phyloP scores from a whole-genome alignment of 306 rosid genomes.

The Delonix regia region DNA sequence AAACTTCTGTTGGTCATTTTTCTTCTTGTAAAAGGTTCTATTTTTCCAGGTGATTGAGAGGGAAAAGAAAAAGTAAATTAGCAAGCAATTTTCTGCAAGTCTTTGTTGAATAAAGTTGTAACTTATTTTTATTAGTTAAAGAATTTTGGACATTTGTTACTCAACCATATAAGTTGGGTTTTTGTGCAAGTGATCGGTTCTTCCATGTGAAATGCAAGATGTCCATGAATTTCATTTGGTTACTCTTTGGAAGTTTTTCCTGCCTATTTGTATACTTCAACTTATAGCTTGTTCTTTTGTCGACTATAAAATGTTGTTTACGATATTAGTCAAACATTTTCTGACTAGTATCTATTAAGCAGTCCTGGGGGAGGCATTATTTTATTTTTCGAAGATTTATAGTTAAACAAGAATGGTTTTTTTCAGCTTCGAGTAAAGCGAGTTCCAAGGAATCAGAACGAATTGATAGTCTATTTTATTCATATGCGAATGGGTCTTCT shows the following conservation, averaged over 20 bases:
- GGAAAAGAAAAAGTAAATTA: background rate
- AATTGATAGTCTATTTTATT: constrained; percentile 68
- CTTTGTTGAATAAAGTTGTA: too few relatives aligned
- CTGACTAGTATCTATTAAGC: background rate
- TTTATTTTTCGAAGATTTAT: background rate
- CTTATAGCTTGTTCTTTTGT: background rate
- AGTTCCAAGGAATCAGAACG: constrained; percentile 83
- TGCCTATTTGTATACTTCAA: constrained; percentile 19
- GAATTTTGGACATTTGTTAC: background rate
- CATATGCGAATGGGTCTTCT: constrained; percentile 79
- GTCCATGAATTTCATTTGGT: background rate
- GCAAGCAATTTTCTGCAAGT: background rate
- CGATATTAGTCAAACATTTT: constrained; percentile 22
- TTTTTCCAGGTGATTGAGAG: background rate
- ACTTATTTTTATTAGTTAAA: background rate
- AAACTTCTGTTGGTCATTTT: background rate
- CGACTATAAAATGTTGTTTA: background rate
- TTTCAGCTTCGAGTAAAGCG: constrained; percentile 89
- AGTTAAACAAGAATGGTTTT: constrained; percentile 10
- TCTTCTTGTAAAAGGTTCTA: background rate
- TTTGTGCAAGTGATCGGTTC: background rate
- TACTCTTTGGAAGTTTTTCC: background rate
- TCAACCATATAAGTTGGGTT: background rate
- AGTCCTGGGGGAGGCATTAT: constrained; percentile 5
- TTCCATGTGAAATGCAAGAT: background rate